Base-by-base conservation (phyloP, 1,284 basidiomycete species). In the Lignosus rhinocerotis region DNA sequence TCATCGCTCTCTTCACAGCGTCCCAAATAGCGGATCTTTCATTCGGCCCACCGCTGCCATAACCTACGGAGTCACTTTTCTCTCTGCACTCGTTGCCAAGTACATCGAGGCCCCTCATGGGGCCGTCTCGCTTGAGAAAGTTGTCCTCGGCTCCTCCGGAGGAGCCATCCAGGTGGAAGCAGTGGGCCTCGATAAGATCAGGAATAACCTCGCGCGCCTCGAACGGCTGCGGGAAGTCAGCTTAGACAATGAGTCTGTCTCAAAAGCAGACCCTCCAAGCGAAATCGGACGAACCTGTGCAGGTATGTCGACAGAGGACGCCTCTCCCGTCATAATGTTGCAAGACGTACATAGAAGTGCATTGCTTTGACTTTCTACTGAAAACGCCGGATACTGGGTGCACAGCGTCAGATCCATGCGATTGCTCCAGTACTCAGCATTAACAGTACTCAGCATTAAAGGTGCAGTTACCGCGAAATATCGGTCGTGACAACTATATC, bases 111-210 rank as follows among this genome's bases (percentile, higher is more conserved):
- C 72, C 11, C 77, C 76, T 19, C 84, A 81, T 64, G 84, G 82
- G n/a, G 72, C 76, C 19, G 67, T 67, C 47, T 73, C 77, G 32
- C 78, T 79, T 53, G 87, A 92, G 72, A 83, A 74, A 19, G 80
- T 95, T 31, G 68, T 86, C 6, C 78, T 96, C 19, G 93, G 93
- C n/a, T 91, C 90, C 1, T 94, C 92, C 32, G 84, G 85, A 55
- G 88, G 88, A 14, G 77, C 81, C 1, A 96, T 98, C 60, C 80
- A 92, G 62, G 93, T 98, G 14, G 92, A 97, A 71, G 92, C 92
- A 1, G 90, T 95, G 0, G 84, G 87, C 45, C 77, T 97, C 49
- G 87, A 92, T 67, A 90, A 88, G 67, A 87, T 98, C 55, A 80
- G 88, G 58, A 73, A 77, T 32, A 88, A 90, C 48, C 81, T 96